phyloP scores from a whole-genome alignment of 495 filamentous ascomycete species.

The Penicillium simplicissimum region DNA sequence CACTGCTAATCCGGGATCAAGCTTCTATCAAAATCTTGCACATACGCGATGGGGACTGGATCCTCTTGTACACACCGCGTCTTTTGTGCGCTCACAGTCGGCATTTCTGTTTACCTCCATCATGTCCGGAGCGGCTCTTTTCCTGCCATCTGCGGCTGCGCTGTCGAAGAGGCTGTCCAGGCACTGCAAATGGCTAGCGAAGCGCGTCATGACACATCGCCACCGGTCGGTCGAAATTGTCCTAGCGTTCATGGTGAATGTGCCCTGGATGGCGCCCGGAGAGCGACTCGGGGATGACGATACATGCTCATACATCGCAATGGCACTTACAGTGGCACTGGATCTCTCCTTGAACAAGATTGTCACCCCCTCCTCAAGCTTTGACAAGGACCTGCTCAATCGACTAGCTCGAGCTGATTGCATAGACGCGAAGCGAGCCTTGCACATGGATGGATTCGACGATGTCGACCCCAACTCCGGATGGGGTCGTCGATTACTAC shows the following conservation, averaged over 20 bases:
- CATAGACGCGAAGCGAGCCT: conserved; percentile 62
- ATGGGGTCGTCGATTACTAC: conserved; percentile 58
- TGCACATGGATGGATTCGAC: conserved; percentile 66
- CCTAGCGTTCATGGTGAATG: conserved; percentile 73
- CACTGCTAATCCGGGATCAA: conserved; percentile 21
- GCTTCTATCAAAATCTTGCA: conserved; percentile 68
- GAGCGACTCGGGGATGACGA: conserved; percentile 68
- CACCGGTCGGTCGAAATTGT: conserved; percentile 71
- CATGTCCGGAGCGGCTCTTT: conserved; percentile 62
- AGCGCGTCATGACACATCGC: conserved; percentile 57
- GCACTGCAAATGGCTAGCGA: conserved; percentile 64
- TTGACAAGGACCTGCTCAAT: conserved; percentile 48
- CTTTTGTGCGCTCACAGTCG: conserved; percentile 65
- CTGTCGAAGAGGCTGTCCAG: conserved; percentile 62
- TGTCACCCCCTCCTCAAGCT: conserved; percentile 54
- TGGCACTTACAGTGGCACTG: conserved; percentile 66
- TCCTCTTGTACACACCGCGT: conserved; percentile 60
- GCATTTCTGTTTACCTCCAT: conserved; percentile 73
- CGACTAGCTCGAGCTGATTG: conserved; percentile 62
- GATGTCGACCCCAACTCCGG: conserved; percentile 61
- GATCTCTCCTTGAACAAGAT: conserved; percentile 72
- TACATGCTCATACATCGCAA: conserved; percentile 68
- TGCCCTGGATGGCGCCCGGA: conserved; percentile 74
- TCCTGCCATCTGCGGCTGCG: conserved; percentile 60
- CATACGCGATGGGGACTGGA: conserved; percentile 77